Conservation (phyloP, 306 rosid genomes). For the Trifolium fragiferum region DNA sequence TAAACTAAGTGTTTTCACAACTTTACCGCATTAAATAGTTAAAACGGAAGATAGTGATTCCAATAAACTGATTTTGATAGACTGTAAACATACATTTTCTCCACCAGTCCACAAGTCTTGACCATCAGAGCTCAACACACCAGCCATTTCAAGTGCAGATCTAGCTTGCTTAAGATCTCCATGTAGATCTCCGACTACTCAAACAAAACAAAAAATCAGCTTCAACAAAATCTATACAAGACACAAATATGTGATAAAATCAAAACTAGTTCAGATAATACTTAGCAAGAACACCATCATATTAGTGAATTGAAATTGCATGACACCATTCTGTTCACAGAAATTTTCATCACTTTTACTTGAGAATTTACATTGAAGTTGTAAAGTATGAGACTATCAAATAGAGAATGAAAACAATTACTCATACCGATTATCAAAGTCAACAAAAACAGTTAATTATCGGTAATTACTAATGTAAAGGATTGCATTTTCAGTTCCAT, state of each 20-base stretch:
- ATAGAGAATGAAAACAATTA: constrained; percentile 10
- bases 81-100: constrained; percentile 60
- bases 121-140: constrained; percentile 80
- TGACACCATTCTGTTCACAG: constrained; percentile 19
- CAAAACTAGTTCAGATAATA: constrained; percentile 25
- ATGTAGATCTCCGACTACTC: constrained; percentile 90
- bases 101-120: constrained; percentile 90
- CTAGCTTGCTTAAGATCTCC: constrained; percentile 89
- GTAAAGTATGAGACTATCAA: constrained; percentile 11
- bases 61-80: constrained; percentile 15
- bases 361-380: constrained; percentile 13
- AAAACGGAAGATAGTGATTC: constrained; percentile 18
- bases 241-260: neutral
- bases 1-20: constrained; percentile 7
- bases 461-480: neutral
- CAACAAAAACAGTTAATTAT: constrained; percentile 1
- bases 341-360: constrained; percentile 37
- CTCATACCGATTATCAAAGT: neutral
- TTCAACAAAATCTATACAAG: constrained; percentile 26
- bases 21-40: constrained; percentile 14
- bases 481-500: constrained; percentile 9
- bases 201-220: constrained; percentile 32
- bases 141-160: constrained; percentile 89
- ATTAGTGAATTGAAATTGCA: constrained; percentile 21
- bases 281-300: constrained; percentile 12